Conservation (phyloP, 495 filamentous ascomycete genomes). For the Pyrenula massariospora region DNA sequence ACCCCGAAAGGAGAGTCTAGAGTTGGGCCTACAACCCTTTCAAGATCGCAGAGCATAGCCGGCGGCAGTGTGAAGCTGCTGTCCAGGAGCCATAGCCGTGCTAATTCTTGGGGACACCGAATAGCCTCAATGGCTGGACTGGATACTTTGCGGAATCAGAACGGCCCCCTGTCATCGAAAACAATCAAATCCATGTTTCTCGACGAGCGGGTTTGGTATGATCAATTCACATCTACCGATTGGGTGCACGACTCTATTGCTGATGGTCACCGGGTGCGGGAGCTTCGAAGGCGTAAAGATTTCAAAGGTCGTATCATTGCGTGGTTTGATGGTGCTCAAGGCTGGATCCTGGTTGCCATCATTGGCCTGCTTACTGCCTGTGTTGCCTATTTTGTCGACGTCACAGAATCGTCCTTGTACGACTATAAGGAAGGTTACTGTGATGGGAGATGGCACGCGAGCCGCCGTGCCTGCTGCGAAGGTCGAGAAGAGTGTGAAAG, state of each 20-base stretch:
- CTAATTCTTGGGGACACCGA: slow-evolving; percentile 47
- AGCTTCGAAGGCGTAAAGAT: slow-evolving; percentile 69
- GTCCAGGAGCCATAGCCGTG: slow-evolving; percentile 52
- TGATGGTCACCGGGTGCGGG: slow-evolving; percentile 79
- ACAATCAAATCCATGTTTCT: slow-evolving; percentile 40
- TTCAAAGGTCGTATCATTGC: slow-evolving; percentile 65
- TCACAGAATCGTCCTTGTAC: slow-evolving; percentile 73
- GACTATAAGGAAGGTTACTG: slow-evolving; percentile 91
- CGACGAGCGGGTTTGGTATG: slow-evolving; percentile 95
- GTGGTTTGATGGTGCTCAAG: slow-evolving; percentile 80
- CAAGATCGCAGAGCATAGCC: slow-evolving; percentile 4
- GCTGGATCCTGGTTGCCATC: slow-evolving; percentile 86
- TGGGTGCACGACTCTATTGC: slow-evolving; percentile 98
- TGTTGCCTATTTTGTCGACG: slow-evolving; percentile 80
- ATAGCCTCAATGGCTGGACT: slow-evolving; percentile 31
- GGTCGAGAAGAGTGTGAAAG: slow-evolving; percentile 49
- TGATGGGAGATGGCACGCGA: slow-evolving; percentile 54
- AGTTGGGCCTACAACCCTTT: neutral
- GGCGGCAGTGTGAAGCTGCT: slow-evolving; percentile 30
- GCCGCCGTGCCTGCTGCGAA: slow-evolving; percentile 67
- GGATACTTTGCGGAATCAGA: slow-evolving; percentile 5
- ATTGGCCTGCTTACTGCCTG: slow-evolving; percentile 80
- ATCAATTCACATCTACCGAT: slow-evolving; percentile 97
- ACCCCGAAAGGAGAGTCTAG: neutral
- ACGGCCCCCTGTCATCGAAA: slow-evolving; percentile 36